phyloP scores from a whole-genome alignment of 73 alveolate species.

The Paramecium biaurelia region DNA sequence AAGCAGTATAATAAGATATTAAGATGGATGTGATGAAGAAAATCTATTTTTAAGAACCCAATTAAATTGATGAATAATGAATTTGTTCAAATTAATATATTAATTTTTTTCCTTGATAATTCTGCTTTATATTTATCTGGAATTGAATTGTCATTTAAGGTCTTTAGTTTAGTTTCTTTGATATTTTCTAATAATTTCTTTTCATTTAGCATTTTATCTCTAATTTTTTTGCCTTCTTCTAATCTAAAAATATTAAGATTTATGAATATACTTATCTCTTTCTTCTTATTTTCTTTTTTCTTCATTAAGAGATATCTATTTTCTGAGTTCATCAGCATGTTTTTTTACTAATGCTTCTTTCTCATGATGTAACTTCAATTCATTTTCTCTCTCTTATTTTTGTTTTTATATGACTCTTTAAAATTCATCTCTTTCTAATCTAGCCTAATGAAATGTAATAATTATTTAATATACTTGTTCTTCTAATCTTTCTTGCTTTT shows the following conservation, averaged over 20 bases:
- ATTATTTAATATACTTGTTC: constrained; percentile 26
- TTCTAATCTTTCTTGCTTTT: constrained; percentile 70
- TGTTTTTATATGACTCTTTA: constrained; percentile 79
- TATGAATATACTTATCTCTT: constrained; percentile 64
- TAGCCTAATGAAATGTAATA: constrained; percentile 62
- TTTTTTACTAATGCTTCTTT: constrained; percentile 67
- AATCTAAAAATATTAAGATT: constrained; percentile 25
- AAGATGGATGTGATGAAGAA: constrained; percentile 31
- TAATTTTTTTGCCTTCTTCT: constrained; percentile 95
- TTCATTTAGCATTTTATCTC: constrained; percentile 84
- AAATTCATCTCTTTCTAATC: constrained; percentile 87
- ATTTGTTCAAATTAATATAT: constrained; percentile 22
- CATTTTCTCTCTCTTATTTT: constrained; percentile 82
- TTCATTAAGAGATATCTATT: constrained; percentile 80
- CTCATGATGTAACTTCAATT: constrained; percentile 73
- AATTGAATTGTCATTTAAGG: constrained; percentile 69
- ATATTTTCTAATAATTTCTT: constrained; percentile 88
- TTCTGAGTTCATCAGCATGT: constrained; percentile 82
- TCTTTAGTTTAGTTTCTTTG: constrained; percentile 80
- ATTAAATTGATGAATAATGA: constrained; percentile 18
- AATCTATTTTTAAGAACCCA: neutral
- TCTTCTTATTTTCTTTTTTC: constrained; percentile 74
- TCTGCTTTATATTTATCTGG: constrained; percentile 91
- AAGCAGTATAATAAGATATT: too few species aligned
- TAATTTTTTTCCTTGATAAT: constrained; percentile 82